Base-by-base conservation (phyloP, 495 filamentous ascomycete genomes). In the Lasiosphaeris hirsuta region DNA sequence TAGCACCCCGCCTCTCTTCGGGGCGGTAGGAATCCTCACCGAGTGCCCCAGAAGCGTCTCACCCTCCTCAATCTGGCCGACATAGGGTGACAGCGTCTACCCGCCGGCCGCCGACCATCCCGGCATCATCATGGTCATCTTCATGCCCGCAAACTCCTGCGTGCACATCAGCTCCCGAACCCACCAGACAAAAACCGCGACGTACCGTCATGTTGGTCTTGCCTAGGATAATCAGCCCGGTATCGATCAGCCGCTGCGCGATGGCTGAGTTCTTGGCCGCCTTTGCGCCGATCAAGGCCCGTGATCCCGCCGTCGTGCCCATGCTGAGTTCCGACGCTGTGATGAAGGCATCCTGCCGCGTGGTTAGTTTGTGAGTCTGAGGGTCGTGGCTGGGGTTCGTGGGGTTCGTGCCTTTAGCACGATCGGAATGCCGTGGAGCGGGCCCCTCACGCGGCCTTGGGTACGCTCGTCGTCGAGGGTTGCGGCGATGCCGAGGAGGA, bases 391-490 rank as follows among this genome's bases (percentile, higher is more conserved):
- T n/a, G n/a, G n/a, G n/a, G n/a, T n/a, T n/a, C n/a, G n/a, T 13
- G 3, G 8, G 10, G n/a, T 1, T 6, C 7, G 6, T 3, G 51
- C 59, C 51, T 66, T 66, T 11, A 63, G 14, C 4, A 61, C 54
- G 37, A 64, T 60, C 0, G 64, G 64, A 10, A 67, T 62, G 10
- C 64, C 64, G 63, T 90, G 86, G 0, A 89, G 73, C 3, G 78
- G 78, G 35, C 83, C 76, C n/a, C 84, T 77, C 7, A 81, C 64
- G 17, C 58, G 72, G 1, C 85, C 84, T 2, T 67, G 51, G 0
- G 57, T 64, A 18, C 86, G 78, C 64, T 89, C 85, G 0, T 58
- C 66, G 64, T 90, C 87, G 5, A 87, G 69, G 10, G 55, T 57
- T 13, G 73, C 66, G 1, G 86, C 86, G 58, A 50, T 17, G 63